Base-by-base conservation (phyloP, 441 rosid species). In the Monsonia emarginata region DNA sequence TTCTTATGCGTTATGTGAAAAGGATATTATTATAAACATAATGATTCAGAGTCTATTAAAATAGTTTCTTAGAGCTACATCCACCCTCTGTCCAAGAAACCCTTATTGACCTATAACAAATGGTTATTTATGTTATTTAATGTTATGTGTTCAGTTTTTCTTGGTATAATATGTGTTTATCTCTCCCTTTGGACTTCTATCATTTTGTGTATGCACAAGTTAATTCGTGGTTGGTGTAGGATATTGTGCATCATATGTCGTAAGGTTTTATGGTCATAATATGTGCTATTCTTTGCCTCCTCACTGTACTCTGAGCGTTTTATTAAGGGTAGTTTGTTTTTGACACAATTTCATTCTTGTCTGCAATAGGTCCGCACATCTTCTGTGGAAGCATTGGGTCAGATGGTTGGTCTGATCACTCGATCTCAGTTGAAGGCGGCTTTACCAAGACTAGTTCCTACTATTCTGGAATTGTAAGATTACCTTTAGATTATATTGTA, bases 321-420 rank as follows among this genome's bases (percentile, higher is more conserved):
- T 58, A 26, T 58, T 11, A 14, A 28, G 10, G 36, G 60, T 36
- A 27, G 8, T 58, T 58, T 58, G 22, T n/a, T 58, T 36, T 58
- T 21, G 62, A 58, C 62, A 14, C 28, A 27, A 64, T 36, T 62
- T 27, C 8, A 65, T 69, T 73, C 66, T 61, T 79, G 57, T 69
- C 73, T 76, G 69, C 46, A 61, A 69, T 68, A 94, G 99, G 95
- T 91, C 57, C 96, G 95, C 34, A 78, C 85, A 63, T 85, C 92
- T 65, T 86, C 99, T 72, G 91, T 94, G 62, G 96, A 94, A 80
- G 99, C 97, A 62, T 79, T 94, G 75, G 97, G 99, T 71, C 99
- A 94, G 73, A 89, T 94, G 97, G 94, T 90, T 71, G 91, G 96
- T 74, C 91, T 91, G 76, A 77, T 94, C 76, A 82, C 88, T 30